phyloP scores from a whole-genome alignment of 1,139 yeast species.

The Sugiyamaella paludigena region DNA sequence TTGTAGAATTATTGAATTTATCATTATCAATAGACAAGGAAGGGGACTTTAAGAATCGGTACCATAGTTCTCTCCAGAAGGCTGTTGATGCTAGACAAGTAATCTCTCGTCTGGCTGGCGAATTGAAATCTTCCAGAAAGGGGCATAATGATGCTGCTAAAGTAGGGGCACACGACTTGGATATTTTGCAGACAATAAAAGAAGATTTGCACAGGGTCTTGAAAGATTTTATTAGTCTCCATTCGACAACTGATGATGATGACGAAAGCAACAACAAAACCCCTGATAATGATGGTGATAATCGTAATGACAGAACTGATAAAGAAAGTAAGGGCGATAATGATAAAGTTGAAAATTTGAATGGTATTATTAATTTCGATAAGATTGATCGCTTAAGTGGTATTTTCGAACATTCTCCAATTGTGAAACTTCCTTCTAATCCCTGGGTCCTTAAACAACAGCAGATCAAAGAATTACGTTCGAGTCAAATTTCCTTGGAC shows the following conservation, averaged over 20 bases:
- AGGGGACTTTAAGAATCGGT: background rate
- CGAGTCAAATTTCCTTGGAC: conserved; percentile 21
- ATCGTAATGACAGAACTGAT: background rate
- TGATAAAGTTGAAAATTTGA: background rate
- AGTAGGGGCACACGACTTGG: background rate
- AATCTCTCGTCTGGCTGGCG: background rate
- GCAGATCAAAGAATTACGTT: conserved; percentile 21
- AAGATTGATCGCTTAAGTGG: too few relatives aligned
- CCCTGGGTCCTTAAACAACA: conserved; percentile 28
- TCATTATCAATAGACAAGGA: background rate
- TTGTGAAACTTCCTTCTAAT: conserved; percentile 9
- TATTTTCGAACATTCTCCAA: too few relatives aligned
- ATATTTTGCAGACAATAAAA: background rate
- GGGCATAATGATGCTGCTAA: conserved; percentile 1
- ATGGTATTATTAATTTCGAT: too few relatives aligned
- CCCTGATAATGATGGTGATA: background rate
- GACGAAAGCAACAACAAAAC: too few relatives aligned
- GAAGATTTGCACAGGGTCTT: background rate
- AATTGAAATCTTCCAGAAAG: conserved; percentile 3
- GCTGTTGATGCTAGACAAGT: background rate
- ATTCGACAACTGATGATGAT: too few relatives aligned
- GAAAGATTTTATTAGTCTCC: background rate
- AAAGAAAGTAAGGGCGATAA: conserved; percentile 3
- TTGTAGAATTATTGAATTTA: conserved; percentile 4
- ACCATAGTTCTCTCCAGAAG: background rate